Evolutionary conservation across 1,139 yeast species (phyloP), one percentile per base, ranked within the genome.

Genomic region (Yamadazyma pseudoaaseri): DNA sequence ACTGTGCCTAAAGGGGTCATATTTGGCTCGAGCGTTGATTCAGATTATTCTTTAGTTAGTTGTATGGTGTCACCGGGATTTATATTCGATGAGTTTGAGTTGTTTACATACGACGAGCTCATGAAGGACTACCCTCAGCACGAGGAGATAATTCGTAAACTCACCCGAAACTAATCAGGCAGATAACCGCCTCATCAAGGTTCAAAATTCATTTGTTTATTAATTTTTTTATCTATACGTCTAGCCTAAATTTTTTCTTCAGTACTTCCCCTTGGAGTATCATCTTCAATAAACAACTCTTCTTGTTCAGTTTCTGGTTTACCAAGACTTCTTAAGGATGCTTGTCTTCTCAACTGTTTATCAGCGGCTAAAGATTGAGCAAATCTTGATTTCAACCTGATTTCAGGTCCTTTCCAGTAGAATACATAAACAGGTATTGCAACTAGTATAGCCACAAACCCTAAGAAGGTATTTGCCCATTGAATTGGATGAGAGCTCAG

Each of bases 401-500:
- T 54, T 17, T 37, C 38, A 5, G 62, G 61, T 2, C 61, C 62
- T 36, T 54, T 56, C 58, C 58, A 55, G 41, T 56, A 56, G 43
- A 56, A 56, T 3, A 56, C 39, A 34, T 54, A 56, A 16, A 55
- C 53, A n/a, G 62, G 62, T 15, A 55, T 31, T 15, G 56, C 52
- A 17, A 57, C 59, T 6, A 56, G 16, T 13, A 51, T 34, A n/a
- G 65, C 62, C 27, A 62, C 45, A 37, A 60, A 54, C 6, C 58
- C 66, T 31, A 62, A 44, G 28, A 62, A 48, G 4, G 66, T 62
- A 35, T 62, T 56, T 5, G 66, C 66, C 56, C 62, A 62, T 39
- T 58, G 63, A 21, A 58, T 41, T 24, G 61, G 62, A 33, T 40
- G 44, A 26, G 45, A 51, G 3, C 44, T 42, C 16, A 57, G 55